Evolutionary conservation across 495 filamentous ascomycete species (phyloP).

Genomic region (Chlorociboria aeruginascens): DNA sequence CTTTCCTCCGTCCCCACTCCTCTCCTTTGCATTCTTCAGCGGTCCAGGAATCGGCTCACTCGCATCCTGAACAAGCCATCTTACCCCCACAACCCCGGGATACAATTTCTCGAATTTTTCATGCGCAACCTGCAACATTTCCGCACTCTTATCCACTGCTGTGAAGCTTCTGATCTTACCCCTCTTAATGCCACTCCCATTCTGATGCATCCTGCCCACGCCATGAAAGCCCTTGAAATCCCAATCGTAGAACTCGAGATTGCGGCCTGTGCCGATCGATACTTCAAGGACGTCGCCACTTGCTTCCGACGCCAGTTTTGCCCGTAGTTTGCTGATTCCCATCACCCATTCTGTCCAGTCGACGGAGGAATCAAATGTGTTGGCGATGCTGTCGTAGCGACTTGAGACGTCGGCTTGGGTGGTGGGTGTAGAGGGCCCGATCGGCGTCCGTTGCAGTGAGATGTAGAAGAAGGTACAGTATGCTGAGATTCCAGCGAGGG

Average conservation of each 20-base stretch:
- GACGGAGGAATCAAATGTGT: slow-evolving; percentile 49
- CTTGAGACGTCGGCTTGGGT: slow-evolving; percentile 16
- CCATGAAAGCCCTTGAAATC: slow-evolving; percentile 16
- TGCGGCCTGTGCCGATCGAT: slow-evolving; percentile 84
- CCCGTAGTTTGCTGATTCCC: slow-evolving; percentile 51
- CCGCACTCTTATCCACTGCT: slow-evolving; percentile 48
- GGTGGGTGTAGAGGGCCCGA: background rate
- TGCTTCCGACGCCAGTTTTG: slow-evolving; percentile 46
- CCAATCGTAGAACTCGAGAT: slow-evolving; percentile 61
- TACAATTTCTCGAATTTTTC: slow-evolving; percentile 47
- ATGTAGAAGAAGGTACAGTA: slow-evolving; percentile 10
- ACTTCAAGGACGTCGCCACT: slow-evolving; percentile 80
- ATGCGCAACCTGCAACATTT: slow-evolving; percentile 52
- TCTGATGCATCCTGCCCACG: slow-evolving; percentile 2
- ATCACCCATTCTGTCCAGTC: slow-evolving; percentile 52
- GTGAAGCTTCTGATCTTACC: slow-evolving; percentile 30
- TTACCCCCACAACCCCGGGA: slow-evolving; percentile 14
- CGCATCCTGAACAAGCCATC: slow-evolving; percentile 31
- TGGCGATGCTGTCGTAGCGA: slow-evolving; percentile 18
- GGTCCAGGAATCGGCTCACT: slow-evolving; percentile 11
- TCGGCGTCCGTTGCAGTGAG: background rate
- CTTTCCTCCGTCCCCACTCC: slow-evolving; percentile 10
- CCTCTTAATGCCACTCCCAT: slow-evolving; percentile 16
- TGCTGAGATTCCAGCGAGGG: slow-evolving; percentile 8
- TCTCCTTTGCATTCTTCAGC: slow-evolving; percentile 12